Conservation (phyloP, 164 flowering plant species). For the Buxus sempervirens region DNA sequence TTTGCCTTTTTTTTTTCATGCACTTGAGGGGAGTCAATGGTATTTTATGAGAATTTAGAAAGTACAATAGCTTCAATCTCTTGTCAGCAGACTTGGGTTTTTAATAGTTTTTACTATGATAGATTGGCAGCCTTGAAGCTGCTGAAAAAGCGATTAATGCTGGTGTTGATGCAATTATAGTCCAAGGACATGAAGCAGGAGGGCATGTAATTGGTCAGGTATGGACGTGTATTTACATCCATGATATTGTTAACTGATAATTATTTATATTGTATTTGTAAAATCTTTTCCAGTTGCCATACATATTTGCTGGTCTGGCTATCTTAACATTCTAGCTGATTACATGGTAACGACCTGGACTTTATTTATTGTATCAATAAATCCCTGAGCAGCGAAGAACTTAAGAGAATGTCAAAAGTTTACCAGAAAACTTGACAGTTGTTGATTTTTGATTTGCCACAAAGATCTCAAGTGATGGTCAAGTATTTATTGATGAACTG, state of each 20-base stretch:
- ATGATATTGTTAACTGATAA: neutral
- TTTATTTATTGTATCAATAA: neutral
- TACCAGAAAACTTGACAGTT: neutral
- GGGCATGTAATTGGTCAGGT: slow-evolving; percentile 96
- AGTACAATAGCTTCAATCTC: neutral
- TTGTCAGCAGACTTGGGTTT: neutral
- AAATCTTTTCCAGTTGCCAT: neutral
- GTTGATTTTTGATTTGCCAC: neutral
- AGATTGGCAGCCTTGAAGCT: slow-evolving; percentile 78
- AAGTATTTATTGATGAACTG: no score
- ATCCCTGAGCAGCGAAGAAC: neutral
- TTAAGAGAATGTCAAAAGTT: neutral
- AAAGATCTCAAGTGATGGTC: neutral
- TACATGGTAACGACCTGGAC: neutral
- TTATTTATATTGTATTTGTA: no score
- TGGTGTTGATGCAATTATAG: slow-evolving; percentile 89
- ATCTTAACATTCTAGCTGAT: neutral
- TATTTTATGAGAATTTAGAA: no score
- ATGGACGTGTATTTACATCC: neutral
- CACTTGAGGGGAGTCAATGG: no score
- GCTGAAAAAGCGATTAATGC: slow-evolving; percentile 56
- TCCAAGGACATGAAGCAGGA: slow-evolving; percentile 94
- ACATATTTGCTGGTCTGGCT: neutral
- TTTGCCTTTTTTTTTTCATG: neutral
- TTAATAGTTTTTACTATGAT: slow-evolving; percentile 1